Percentiles rank a stretch among this genome's conserved stretches.
Evolutionary conservation across 2,329 filamentous ascomycete species (phyloP).

Genomic region (Sporothrix curviconia): DNA sequence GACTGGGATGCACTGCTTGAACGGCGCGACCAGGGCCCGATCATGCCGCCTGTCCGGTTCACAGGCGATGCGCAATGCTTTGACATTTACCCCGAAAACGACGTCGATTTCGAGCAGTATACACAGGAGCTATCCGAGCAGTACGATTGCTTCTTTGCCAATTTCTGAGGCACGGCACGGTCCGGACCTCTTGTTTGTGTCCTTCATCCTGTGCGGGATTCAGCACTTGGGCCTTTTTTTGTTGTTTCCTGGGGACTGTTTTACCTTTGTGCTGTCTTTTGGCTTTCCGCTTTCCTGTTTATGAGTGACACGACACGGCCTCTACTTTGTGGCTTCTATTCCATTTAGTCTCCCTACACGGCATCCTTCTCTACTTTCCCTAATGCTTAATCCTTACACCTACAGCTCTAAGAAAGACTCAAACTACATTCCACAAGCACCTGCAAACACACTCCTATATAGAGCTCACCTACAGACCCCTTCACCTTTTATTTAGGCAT

Average conservation of each 20-base stretch:
- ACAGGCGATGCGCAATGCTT: constrained; percentile 75
- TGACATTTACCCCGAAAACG: constrained; percentile 74
- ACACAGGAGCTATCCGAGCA: constrained; percentile 60
- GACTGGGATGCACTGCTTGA: constrained; percentile 68
- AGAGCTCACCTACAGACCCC: neutral
- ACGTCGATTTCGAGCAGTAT: constrained; percentile 57
- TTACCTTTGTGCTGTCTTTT: neutral
- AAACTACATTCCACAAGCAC: no score
- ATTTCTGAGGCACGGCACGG: constrained; percentile 4
- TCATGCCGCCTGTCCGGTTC: constrained; percentile 66
- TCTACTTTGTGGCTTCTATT: no score
- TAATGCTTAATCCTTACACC: neutral
- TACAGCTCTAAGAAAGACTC: neutral
- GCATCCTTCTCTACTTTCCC: neutral
- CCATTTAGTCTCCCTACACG: neutral
- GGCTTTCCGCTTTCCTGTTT: neutral
- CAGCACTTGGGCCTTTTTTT: neutral
- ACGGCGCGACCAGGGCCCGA: constrained; percentile 60
- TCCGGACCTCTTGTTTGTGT: no score
- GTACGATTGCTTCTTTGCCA: constrained; percentile 60
- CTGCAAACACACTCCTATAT: no score
- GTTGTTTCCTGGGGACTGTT: neutral
- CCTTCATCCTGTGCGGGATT: no score
- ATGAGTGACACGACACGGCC: constrained; percentile 7
- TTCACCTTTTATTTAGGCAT: neutral